These are phyloP conservation scores for Fusarium odoratissimum DNA, from an alignment of 2,329 filamentous ascomycete species.

Conservation along the genomic window DNA sequence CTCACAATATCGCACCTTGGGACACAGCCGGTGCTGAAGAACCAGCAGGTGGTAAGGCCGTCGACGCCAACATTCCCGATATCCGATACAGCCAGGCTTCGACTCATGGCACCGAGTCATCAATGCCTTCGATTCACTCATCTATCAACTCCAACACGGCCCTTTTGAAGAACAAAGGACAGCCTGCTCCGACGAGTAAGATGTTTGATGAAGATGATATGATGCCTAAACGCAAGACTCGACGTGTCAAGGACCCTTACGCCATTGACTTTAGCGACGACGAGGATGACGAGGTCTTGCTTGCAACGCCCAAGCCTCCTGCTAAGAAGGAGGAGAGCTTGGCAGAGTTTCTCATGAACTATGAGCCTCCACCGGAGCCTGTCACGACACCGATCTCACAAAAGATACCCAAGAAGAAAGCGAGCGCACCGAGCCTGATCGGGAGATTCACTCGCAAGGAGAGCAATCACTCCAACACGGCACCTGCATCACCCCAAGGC, in stretches of 20 bases:
- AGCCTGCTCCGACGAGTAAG: constrained; percentile 45
- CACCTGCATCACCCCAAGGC: constrained; percentile 41
- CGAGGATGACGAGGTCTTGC: constrained; percentile 61
- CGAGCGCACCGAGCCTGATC: constrained; percentile 71
- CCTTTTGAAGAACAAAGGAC: constrained; percentile 63
- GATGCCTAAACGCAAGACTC: constrained; percentile 78
- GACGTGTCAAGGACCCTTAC: constrained; percentile 87
- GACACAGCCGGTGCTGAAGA: constrained; percentile 89
- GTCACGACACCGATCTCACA: constrained; percentile 50
- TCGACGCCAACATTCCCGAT: constrained; percentile 68
- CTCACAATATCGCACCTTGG: constrained; percentile 84
- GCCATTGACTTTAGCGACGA: constrained; percentile 86
- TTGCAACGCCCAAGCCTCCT: constrained; percentile 53
- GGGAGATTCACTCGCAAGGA: constrained; percentile 62
- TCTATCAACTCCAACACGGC: constrained; percentile 81
- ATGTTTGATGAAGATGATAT: constrained; percentile 63
- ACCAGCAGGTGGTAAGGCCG: constrained; percentile 60
- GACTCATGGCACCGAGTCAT: constrained; percentile 67
- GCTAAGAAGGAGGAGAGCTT: constrained; percentile 72
- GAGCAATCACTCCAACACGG: constrained; percentile 47
- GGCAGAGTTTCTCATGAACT: constrained; percentile 78
- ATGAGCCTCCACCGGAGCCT: constrained; percentile 70
- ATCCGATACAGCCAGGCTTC: constrained; percentile 68
- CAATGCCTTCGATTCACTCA: constrained; percentile 67
- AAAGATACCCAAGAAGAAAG: constrained; percentile 69